A percentile compares a stretch with the other conserved stretches of the same genome.
phyloP scores from a whole-genome alignment of 2,329 filamentous ascomycete genomes.

The Monosporascus sp. region DNA sequence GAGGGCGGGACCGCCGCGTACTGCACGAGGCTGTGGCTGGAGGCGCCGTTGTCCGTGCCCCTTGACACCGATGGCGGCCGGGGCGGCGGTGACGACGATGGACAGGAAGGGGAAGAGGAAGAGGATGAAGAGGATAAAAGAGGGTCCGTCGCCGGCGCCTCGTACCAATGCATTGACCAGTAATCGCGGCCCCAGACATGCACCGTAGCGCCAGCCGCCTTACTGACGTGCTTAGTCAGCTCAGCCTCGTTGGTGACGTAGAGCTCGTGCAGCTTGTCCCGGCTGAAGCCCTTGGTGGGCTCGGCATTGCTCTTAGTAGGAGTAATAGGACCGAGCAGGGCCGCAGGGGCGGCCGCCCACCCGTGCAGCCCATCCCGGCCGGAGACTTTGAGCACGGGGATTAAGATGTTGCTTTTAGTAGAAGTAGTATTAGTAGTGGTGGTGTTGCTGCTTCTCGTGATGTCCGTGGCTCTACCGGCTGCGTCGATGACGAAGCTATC shows the following conservation, averaged over 20 bases:
- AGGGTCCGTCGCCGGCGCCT: not conserved
- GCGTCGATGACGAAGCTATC: too few relatives aligned
- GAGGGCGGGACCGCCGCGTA: conserved; percentile 8
- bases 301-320: not conserved
- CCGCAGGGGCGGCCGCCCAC: too few relatives aligned
- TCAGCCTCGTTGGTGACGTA: conserved; percentile 13
- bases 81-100: too few relatives aligned
- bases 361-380: too few relatives aligned
- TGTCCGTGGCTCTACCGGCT: too few relatives aligned
- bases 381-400: too few relatives aligned
- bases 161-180: conserved; percentile 12
- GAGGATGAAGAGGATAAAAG: not conserved
- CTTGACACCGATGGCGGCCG: too few relatives aligned
- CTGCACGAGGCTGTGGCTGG: conserved; percentile 10
- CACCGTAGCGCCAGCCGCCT: conserved; percentile 6
- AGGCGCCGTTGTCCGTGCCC: not conserved
- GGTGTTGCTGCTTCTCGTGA: too few relatives aligned
- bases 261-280: conserved; percentile 4
- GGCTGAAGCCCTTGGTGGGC: not conserved
- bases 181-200: conserved; percentile 8
- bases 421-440: too few relatives aligned
- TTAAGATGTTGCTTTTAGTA: too few relatives aligned
- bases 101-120: not conserved
- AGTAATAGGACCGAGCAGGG: too few relatives aligned
- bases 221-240: conserved; percentile 14